Conservation (phyloP, 78 protist genomes). For the Dictyostelium citrinum region DNA sequence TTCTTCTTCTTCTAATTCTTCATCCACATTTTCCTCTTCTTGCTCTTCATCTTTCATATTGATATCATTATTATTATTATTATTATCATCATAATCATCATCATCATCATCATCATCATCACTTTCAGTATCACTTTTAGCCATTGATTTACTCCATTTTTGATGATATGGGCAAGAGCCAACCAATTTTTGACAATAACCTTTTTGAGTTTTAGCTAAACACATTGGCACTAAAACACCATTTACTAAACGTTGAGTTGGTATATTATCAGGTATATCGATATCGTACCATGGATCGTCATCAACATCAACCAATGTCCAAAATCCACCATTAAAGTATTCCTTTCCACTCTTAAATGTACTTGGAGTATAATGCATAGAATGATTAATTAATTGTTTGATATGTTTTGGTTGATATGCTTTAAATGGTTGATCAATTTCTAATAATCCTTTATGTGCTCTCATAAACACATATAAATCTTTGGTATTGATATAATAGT, state of each 20-base stretch:
- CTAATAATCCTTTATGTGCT: not conserved
- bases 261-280: not conserved
- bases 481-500: not conserved
- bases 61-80: no score
- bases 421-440: not conserved
- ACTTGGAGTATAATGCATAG: not conserved
- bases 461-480: not conserved
- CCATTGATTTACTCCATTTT: not conserved
- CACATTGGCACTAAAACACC: not conserved
- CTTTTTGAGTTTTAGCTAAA: not conserved
- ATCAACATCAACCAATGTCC: not conserved
- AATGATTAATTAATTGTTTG: not conserved
- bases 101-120: not conserved
- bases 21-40: not conserved
- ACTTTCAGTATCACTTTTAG: not conserved
- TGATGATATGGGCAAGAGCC: not conserved
- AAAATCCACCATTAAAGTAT: not conserved
- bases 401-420: not conserved
- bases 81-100: no score
- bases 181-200: not conserved
- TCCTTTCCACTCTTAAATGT: not conserved
- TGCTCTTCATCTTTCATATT: not conserved
- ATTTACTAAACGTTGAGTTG: not conserved
- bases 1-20: not conserved
- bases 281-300: not conserved